Conservation (phyloP, 2,329 filamentous ascomycete species). For the Colletotrichum shisoi region DNA sequence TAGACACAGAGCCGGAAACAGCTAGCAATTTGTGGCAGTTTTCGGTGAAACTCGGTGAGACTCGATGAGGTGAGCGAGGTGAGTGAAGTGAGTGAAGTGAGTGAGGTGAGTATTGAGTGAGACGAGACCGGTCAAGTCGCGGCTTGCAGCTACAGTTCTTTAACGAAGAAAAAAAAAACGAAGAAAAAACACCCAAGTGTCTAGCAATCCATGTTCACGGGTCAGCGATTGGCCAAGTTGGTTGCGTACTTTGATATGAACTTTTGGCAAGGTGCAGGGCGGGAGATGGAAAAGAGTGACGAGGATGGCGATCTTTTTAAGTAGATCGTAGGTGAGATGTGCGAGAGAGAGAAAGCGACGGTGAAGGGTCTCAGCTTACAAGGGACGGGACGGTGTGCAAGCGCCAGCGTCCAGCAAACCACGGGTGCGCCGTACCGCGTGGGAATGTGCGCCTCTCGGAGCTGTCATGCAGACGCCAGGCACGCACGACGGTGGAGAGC, state of each 20-base stretch:
- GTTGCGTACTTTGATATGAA: neutral
- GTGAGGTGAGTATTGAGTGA: neutral
- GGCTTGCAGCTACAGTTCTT: neutral
- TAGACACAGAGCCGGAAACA: neutral
- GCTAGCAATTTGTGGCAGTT: neutral
- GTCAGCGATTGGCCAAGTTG: neutral
- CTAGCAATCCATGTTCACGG: neutral
- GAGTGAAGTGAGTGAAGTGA: no score
- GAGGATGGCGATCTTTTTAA: constrained; percentile 13
- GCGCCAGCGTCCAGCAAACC: constrained; percentile 6
- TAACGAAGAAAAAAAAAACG: constrained; percentile 12
- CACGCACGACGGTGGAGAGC: constrained; percentile 9
- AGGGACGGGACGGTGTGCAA: constrained; percentile 2
- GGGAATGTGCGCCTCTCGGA: neutral
- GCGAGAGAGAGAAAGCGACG: no score
- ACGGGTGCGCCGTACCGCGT: neutral
- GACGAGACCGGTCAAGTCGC: neutral
- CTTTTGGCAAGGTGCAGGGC: neutral
- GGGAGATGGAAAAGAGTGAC: neutral
- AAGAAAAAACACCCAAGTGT: neutral
- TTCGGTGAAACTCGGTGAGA: neutral
- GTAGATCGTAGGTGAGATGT: neutral
- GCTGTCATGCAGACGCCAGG: constrained; percentile 3
- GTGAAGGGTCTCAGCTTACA: neutral
- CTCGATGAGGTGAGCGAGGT: no score